These are phyloP conservation scores for Botryotinia convoluta DNA, from an alignment of 2,329 filamentous ascomycete species.

Conservation along the genomic window DNA sequence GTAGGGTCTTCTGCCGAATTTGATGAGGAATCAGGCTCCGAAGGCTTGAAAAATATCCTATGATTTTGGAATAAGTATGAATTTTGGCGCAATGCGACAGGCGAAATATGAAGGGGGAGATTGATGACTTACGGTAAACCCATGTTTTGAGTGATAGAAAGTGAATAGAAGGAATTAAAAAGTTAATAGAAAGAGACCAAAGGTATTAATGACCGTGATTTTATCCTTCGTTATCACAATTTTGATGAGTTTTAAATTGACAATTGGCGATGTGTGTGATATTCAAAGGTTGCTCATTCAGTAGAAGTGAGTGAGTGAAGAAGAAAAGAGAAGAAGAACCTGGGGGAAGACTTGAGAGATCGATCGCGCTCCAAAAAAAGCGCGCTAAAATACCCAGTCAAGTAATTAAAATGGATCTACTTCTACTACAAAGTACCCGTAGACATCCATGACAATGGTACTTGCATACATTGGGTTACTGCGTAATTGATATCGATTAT, in stretches of 20 bases:
- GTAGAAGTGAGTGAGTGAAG: background rate
- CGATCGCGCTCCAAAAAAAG: background rate
- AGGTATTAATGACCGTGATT: slow-evolving; percentile 26
- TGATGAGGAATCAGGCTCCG: slow-evolving; percentile 33
- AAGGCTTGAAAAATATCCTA: slow-evolving; percentile 37
- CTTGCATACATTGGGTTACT: slow-evolving; percentile 9
- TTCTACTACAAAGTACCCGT: background rate
- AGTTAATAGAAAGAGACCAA: background rate
- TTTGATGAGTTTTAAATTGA: slow-evolving; percentile 23
- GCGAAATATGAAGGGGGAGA: slow-evolving; percentile 21
- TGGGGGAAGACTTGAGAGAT: background rate
- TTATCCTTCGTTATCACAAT: slow-evolving; percentile 20
- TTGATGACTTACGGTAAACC: slow-evolving; percentile 37
- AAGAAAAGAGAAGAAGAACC: background rate
- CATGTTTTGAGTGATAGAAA: slow-evolving; percentile 30
- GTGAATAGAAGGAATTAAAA: slow-evolving; percentile 1
- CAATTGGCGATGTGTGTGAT: background rate
- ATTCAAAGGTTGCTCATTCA: background rate
- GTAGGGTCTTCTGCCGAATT: slow-evolving; percentile 35
- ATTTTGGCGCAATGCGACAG: slow-evolving; percentile 18
- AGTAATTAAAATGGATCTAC: background rate
- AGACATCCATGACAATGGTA: background rate
- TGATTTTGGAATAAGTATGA: slow-evolving; percentile 25
- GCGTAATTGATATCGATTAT: background rate
- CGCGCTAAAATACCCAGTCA: slow-evolving; percentile 13